Conservation (phyloP, 202 grass and related monocot genomes). For the Schoenoplectus triqueter region DNA sequence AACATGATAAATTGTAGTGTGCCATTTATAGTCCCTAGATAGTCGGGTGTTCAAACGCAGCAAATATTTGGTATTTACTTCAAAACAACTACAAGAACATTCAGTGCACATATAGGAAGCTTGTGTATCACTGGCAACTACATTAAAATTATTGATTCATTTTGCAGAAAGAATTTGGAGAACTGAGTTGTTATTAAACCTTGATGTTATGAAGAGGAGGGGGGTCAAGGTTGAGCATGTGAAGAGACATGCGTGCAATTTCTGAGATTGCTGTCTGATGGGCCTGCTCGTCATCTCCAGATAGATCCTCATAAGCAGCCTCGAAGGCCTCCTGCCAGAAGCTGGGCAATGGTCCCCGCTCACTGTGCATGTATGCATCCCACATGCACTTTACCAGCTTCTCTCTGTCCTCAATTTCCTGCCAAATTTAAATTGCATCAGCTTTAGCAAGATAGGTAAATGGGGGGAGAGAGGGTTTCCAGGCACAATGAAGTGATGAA, state of each 20-base stretch:
- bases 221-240: slow-evolving; percentile 65
- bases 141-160: background rate
- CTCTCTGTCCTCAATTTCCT: slow-evolving; percentile 94
- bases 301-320: slow-evolving; percentile 89
- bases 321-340: slow-evolving; percentile 98
- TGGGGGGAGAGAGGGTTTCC: background rate
- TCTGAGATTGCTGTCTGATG: slow-evolving; percentile 64
- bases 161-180: background rate
- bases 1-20: background rate
- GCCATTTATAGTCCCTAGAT: background rate
- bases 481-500: background rate
- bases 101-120: too few species aligned
- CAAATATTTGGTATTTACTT: background rate
- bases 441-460: background rate
- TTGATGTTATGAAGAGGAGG: slow-evolving; percentile 42
- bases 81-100: background rate
- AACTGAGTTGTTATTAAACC: background rate
- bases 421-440: background rate
- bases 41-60: background rate
- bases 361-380: slow-evolving; percentile 75
- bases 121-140: background rate
- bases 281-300: slow-evolving; percentile 60
- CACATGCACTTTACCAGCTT: slow-evolving; percentile 85
- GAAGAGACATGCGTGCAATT: slow-evolving; percentile 75
- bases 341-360: slow-evolving; percentile 58